Base-by-base conservation (phyloP, 177 flowering plant species). In the Vitis hybrid region DNA sequence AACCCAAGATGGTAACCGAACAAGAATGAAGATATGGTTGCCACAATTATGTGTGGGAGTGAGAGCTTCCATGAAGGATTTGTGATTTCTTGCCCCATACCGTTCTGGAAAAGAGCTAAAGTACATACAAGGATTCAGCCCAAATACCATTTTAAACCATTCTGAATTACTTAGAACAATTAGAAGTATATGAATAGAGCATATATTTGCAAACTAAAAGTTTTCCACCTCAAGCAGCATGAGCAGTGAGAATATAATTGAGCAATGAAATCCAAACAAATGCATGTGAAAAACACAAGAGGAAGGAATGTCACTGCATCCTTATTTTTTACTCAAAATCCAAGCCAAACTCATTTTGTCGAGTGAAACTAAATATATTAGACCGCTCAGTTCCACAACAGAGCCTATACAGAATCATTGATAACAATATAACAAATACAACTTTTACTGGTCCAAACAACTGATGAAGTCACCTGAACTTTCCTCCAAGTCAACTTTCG, bases 1-100 rank as follows among this genome's bases (percentile, higher is more conserved):
- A 64, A 93, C 97, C 94, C 97, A 32, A 88, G 82, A 83, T 93
- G 98, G 75, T 89, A 91, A 62, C 98, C 98, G 71, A 87, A 93
- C 55, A 93, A 79, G 81, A 91, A 88, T 4, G 98, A 78, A 48
- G 83, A 72, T 14, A 93, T 65, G 16, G 86, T 86, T 52, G 93
- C 98, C 71, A 88, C 92, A n/a, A 88, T 76, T 52, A 93, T 81
- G 78, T 93, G 92, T 1, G 94, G 97, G 30, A 91, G 76, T 11
- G 94, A 88, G 16, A 60, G 84, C 76, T 67, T 88, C 97, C 93
- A 92, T 1, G 93, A 75, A 67, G 97, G 93, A 62, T 79, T 82
- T 78, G 79, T 54, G 62, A 72, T 74, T 69, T 85, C 91, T 67
- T 70, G 72, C 15, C 69, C 86, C 72, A 76, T 65, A 64, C 35